A percentile compares a stretch with the other conserved stretches of the same genome.
phyloP scores from a whole-genome alignment of 768 basidiomycete species.

The Flagelloscypha sp. region DNA sequence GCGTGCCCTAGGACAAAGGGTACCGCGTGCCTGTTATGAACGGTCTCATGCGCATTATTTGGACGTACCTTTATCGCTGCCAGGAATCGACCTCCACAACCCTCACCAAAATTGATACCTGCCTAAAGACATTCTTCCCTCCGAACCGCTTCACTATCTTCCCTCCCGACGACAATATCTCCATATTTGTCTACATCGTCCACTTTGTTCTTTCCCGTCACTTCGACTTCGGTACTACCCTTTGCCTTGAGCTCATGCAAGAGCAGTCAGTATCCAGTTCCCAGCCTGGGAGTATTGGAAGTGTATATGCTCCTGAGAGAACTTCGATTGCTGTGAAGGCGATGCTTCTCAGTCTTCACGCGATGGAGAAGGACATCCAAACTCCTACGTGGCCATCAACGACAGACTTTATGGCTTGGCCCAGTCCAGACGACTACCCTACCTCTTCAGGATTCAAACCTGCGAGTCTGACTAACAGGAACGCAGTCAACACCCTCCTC shows the following conservation, averaged over 20 bases:
- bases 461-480: conserved; percentile 43
- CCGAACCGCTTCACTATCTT: conserved; percentile 49
- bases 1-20: conserved; percentile 61
- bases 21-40: conserved; percentile 68
- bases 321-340: conserved; percentile 71
- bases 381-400: conserved; percentile 75
- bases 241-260: conserved; percentile 75
- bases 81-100: conserved; percentile 76
- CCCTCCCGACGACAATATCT: conserved; percentile 67
- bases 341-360: conserved; percentile 60
- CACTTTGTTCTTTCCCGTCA: conserved; percentile 82
- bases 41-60: conserved; percentile 73
- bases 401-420: conserved; percentile 51
- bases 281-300: conserved; percentile 31
- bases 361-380: conserved; percentile 61
- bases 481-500: conserved; percentile 66
- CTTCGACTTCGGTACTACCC: conserved; percentile 76
- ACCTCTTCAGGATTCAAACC: conserved; percentile 60
- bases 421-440: conserved; percentile 55
- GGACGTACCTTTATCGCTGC: conserved; percentile 95
- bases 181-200: conserved; percentile 67
- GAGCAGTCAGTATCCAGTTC: conserved; percentile 43
- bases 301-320: conserved; percentile 58
- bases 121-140: conserved; percentile 77
- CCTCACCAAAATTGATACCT: conserved; percentile 66